Evolutionary conservation across 768 basidiomycete species (phyloP), one percentile per base, ranked within the genome.

Genomic region (Phaffia tasmanica): DNA sequence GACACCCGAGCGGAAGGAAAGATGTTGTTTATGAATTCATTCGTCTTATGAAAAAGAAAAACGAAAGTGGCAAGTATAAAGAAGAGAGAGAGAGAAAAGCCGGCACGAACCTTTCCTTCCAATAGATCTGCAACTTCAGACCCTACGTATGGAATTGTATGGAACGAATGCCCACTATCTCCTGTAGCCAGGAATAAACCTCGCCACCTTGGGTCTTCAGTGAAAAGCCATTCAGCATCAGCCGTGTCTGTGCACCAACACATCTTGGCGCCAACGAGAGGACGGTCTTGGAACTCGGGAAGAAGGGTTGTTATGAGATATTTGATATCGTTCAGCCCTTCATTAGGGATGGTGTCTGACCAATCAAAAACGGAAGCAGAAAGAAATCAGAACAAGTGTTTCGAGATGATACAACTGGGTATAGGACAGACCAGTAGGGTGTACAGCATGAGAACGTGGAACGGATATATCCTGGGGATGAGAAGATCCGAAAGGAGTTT

Each of bases 271-370:
- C 72, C 70, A 51, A 74, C 67, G 53, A 73, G 51, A 57, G 69
- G 64, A 60, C 69, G 66, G 21, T 69, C 62, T 27, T 54, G 63
- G 27, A 73, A 71, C 56, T 64, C 56, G 0, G 76, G 76, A 25
- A 76, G 69, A 62, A 71, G 70, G n/a, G 70, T 70, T 23, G 67
- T 53, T 30, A 76, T 71, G 3, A 73, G 60, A 3, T 68, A 53
- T 18, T 70, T 61, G 57, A 76, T 74, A 21, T 69, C 69, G 19
- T 65, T 65, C 15, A 65, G 56, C 0, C 70, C 67, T n/a, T 72
- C 74, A 25, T 69, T 67, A 0, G 76, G 74, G 23, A 74, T 73
- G 3, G 74, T 74, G 68, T 76, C 76, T 2, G 71, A n/a, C n/a
- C n/a, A n/a, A n/a, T 73, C 30, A 42, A 42, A 11, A 42, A 42